phyloP scores from a whole-genome alignment of 2,329 filamentous ascomycete genomes.

The Pseudogymnoascus sp. region DNA sequence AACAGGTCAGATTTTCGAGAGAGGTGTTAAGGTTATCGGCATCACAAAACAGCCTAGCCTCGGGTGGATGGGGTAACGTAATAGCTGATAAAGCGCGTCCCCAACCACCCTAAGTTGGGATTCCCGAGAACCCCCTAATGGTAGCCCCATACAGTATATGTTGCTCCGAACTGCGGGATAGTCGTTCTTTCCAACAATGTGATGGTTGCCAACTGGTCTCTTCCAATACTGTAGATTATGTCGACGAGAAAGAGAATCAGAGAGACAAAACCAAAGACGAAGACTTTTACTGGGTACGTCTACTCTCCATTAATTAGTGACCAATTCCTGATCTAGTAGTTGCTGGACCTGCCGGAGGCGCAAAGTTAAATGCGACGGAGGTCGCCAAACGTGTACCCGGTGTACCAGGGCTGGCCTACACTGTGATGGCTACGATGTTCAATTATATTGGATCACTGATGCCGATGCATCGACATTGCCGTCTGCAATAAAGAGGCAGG shows the following conservation, averaged over 20 bases:
- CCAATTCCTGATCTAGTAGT: neutral
- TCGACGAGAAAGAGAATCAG: neutral
- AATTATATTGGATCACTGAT: neutral
- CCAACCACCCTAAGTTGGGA: neutral
- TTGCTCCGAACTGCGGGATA: neutral
- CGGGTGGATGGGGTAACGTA: neutral
- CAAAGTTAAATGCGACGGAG: constrained; percentile 14
- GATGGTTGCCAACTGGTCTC: neutral
- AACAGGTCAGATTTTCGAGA: neutral
- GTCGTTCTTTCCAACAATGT: neutral
- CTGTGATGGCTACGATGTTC: constrained; percentile 12
- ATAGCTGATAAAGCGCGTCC: neutral
- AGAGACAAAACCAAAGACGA: neutral
- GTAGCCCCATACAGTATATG: too few species aligned
- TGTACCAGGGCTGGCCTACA: constrained; percentile 12
- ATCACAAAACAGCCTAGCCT: neutral
- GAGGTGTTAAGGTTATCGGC: neutral
- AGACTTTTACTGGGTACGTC: neutral
- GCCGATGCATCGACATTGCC: neutral
- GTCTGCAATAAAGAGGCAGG: neutral
- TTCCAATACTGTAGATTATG: neutral
- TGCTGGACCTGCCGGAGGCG: constrained; percentile 13
- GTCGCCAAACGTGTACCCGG: constrained; percentile 10
- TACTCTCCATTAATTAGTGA: neutral
- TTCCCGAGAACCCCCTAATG: too few species aligned